A percentile compares a stretch with the other conserved stretches of the same genome.
Evolutionary conservation across 345 rosid species (phyloP).

Genomic region (Eucalyptus microcorys): DNA sequence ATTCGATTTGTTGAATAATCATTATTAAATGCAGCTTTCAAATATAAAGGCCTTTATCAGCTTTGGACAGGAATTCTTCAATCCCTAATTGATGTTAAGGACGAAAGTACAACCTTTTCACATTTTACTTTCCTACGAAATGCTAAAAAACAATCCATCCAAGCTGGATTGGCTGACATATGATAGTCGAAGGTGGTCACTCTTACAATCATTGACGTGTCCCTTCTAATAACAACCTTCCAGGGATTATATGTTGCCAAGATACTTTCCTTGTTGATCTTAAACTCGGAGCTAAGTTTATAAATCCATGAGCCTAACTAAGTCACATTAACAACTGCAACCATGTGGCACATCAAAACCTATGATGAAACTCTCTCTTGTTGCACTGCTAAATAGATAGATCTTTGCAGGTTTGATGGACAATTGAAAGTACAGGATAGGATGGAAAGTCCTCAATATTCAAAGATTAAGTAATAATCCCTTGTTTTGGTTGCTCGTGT

Average conservation of each 20-base stretch:
- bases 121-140: neutral
- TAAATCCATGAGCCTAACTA: neutral
- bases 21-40: neutral
- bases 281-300: neutral
- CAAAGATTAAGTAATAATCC: neutral
- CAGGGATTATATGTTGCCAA: neutral
- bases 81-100: neutral
- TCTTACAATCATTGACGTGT: neutral
- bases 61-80: neutral
- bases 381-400: neutral
- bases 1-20: neutral
- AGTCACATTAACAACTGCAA: no score
- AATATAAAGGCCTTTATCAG: neutral
- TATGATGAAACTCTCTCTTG: no score
- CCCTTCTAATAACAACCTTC: neutral
- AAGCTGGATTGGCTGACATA: neutral
- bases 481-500: neutral
- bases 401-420: neutral
- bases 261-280: neutral
- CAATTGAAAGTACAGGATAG: no score
- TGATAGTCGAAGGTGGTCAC: neutral
- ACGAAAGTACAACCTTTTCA: neutral
- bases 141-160: neutral
- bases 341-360: no score
- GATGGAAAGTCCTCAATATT: neutral